These are phyloP conservation scores for Nemania diffusa DNA, from an alignment of 2,329 filamentous ascomycete species.

Conservation along the genomic window DNA sequence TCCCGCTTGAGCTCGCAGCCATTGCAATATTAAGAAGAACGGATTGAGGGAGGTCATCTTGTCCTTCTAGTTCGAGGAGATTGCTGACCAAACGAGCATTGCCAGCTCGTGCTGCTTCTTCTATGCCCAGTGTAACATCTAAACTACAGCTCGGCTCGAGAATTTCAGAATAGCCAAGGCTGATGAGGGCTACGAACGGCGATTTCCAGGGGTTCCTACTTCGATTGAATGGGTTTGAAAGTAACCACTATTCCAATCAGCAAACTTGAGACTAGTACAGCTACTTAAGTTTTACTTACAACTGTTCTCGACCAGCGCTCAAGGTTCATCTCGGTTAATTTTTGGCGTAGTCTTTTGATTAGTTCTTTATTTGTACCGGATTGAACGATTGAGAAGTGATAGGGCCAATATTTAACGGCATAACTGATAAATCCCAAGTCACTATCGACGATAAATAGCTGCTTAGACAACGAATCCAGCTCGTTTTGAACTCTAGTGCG, in stretches of 20 bases:
- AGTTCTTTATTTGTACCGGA: not conserved
- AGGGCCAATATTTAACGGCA: constrained; percentile 13
- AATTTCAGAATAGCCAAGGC: constrained; percentile 1
- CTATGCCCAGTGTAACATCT: not conserved
- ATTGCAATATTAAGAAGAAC: constrained; percentile 2
- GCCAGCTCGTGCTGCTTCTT: constrained; percentile 16
- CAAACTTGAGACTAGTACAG: not conserved
- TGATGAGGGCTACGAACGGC: constrained; percentile 7
- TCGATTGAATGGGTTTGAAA: constrained; percentile 18
- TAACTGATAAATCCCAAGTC: constrained; percentile 17
- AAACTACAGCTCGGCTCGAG: not conserved
- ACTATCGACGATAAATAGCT: constrained; percentile 4
- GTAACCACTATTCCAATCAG: constrained; percentile 14
- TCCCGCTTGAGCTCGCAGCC: constrained; percentile 12
- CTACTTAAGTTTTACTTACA: not conserved
- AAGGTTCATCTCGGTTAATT: not conserved
- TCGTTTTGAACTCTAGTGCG: constrained; percentile 2
- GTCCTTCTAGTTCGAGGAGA: constrained; percentile 2
- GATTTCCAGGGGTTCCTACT: constrained; percentile 13
- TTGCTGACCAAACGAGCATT: not conserved
- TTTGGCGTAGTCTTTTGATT: not conserved
- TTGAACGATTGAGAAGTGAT: constrained; percentile 11
- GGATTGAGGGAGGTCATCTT: not conserved
- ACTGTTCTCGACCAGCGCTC: constrained; percentile 15
- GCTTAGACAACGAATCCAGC: constrained; percentile 5